These are phyloP conservation scores for Arthrobotrys megalospora DNA, from an alignment of 2,329 filamentous ascomycete species.

Conservation along the genomic window DNA sequence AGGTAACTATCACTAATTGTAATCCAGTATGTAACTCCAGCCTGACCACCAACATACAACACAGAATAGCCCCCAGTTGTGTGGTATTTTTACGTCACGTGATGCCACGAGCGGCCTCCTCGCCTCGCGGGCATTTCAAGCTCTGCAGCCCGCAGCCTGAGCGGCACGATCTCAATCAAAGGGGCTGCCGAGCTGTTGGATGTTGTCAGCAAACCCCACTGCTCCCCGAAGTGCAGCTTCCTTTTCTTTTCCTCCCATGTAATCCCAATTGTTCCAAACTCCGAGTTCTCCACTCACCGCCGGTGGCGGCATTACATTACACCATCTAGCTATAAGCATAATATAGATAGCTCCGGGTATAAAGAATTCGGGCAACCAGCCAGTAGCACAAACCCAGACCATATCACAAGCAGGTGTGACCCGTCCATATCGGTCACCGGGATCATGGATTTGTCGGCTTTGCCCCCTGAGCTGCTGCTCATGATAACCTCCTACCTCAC, in stretches of 20 bases:
- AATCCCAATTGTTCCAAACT: neutral
- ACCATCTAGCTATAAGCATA: neutral
- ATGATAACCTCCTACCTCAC: slow-evolving; percentile 30
- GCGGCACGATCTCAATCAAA: neutral
- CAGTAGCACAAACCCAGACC: neutral
- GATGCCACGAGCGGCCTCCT: neutral
- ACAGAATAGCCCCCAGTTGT: neutral
- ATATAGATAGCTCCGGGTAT: neutral
- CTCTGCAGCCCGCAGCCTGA: neutral
- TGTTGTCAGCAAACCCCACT: neutral
- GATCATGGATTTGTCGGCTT: slow-evolving; percentile 29
- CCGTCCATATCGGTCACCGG: neutral
- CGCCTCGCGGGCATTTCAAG: neutral
- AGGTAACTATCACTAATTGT: too few relatives aligned
- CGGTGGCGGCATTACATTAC: neutral
- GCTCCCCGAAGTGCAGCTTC: neutral
- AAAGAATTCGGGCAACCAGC: neutral
- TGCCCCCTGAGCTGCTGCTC: slow-evolving; percentile 39
- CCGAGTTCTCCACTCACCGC: neutral
- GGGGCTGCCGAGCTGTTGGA: neutral
- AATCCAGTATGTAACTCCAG: too few relatives aligned
- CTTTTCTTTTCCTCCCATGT: neutral
- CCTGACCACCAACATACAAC: too few relatives aligned
- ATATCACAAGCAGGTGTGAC: neutral
- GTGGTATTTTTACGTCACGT: slow-evolving; percentile 3